phyloP scores from a whole-genome alignment of 1,284 basidiomycete species.

The Erythrobasidium hasegawianum region DNA sequence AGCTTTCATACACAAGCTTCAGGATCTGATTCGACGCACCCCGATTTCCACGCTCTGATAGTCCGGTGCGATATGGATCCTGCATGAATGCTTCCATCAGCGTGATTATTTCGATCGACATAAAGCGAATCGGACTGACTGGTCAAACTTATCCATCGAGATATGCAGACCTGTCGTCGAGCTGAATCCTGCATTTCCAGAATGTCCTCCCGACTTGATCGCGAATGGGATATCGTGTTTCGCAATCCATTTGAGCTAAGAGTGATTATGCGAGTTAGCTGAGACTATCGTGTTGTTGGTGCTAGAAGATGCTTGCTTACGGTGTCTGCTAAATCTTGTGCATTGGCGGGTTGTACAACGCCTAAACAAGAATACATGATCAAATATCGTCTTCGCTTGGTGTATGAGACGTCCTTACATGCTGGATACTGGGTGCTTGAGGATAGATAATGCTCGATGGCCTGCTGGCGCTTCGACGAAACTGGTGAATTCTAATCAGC shows the following conservation, averaged over 20 bases:
- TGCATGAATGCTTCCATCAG: neutral
- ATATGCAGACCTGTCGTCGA: constrained; percentile 60
- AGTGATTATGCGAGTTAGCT: neutral
- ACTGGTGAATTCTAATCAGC: too few relatives aligned
- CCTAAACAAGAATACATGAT: constrained; percentile 7
- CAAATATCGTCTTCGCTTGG: too few relatives aligned
- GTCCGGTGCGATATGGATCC: constrained; percentile 46
- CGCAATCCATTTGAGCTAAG: constrained; percentile 33
- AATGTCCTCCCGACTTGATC: constrained; percentile 59
- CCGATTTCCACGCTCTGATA: constrained; percentile 53
- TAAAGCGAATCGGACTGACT: too few relatives aligned
- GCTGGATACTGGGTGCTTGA: neutral
- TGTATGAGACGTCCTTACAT: too few relatives aligned
- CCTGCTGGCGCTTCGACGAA: neutral
- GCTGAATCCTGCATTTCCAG: constrained; percentile 56
- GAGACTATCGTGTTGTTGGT: too few relatives aligned
- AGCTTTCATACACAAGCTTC: too few relatives aligned
- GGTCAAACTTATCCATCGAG: constrained; percentile 56
- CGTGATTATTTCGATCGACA: too few relatives aligned
- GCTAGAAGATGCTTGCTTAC: constrained; percentile 10
- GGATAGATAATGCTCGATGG: neutral
- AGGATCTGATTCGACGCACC: constrained; percentile 56
- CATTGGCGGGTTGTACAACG: constrained; percentile 27
- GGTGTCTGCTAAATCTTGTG: constrained; percentile 25
- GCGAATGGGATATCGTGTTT: constrained; percentile 12